A percentile compares a stretch with the other conserved stretches of the same genome.
Evolutionary conservation across 2,329 filamentous ascomycete species (phyloP).

Genomic region (Coleophoma crateriformis): DNA sequence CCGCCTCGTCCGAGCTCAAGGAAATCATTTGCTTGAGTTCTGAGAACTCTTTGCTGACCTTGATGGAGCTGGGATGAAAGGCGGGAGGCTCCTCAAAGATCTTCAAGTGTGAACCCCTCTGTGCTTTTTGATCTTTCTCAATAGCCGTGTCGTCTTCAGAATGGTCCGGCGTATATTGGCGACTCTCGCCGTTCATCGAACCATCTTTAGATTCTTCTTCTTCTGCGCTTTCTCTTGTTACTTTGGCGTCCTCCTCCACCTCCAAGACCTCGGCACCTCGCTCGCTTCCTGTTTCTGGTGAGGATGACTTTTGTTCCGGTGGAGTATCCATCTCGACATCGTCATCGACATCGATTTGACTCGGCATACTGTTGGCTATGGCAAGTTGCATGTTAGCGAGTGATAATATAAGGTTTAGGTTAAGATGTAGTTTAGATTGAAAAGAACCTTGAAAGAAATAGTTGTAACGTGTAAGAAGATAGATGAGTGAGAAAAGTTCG

Average conservation of each 20-base stretch:
- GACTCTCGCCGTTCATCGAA: neutral
- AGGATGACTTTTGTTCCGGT: neutral
- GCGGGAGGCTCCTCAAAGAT: neutral
- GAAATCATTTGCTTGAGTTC: slow-evolving; percentile 12
- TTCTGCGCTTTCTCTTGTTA: neutral
- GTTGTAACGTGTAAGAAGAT: too few species aligned
- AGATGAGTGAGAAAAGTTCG: too few species aligned
- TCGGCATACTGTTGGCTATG: neutral
- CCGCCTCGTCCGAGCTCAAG: slow-evolving; percentile 13
- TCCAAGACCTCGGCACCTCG: too few species aligned
- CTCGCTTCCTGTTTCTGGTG: too few species aligned
- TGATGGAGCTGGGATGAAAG: neutral
- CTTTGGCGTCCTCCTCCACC: too few species aligned
- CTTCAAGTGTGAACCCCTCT: neutral
- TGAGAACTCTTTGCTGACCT: slow-evolving; percentile 11
- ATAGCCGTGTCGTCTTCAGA: neutral
- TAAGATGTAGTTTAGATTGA: neutral
- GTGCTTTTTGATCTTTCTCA: neutral
- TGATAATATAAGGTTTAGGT: neutral
- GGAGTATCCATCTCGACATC: neutral
- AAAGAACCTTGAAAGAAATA: too few species aligned
- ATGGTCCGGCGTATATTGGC: neutral
- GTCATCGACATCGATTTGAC: neutral
- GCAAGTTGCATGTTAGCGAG: neutral
- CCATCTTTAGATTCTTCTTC: neutral